Conservation (phyloP, 768 basidiomycete genomes). For the Tylopilus plumbeoviolaceoides region DNA sequence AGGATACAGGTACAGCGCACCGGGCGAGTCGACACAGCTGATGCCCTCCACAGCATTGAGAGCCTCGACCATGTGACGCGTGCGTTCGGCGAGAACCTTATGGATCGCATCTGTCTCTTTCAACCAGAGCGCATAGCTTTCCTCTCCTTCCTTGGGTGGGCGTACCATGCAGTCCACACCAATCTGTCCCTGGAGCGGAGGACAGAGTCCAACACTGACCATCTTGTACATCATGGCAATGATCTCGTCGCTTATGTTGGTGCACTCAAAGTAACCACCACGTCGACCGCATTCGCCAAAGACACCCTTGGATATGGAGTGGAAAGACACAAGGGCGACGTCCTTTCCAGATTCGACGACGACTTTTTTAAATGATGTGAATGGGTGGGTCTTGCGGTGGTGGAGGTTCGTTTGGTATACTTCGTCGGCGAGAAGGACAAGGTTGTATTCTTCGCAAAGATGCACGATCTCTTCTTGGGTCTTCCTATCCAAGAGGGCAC, state of each 20-base stretch:
- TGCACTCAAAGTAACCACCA: constrained; percentile 93
- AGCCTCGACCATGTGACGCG: constrained; percentile 64
- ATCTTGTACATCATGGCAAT: constrained; percentile 95
- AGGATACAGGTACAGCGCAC: too few species aligned
- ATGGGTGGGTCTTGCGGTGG: too few species aligned
- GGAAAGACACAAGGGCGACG: constrained; percentile 89
- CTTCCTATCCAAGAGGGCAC: constrained; percentile 66
- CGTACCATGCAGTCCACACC: constrained; percentile 91
- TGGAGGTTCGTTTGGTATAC: too few species aligned
- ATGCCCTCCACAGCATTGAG: too few species aligned
- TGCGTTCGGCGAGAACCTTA: constrained; percentile 66
- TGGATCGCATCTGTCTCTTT: constrained; percentile 84
- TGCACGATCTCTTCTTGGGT: constrained; percentile 76
- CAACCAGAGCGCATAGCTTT: constrained; percentile 77
- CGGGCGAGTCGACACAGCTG: too few species aligned
- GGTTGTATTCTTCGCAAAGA: constrained; percentile 77
- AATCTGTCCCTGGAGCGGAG: constrained; percentile 87
- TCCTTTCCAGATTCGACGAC: constrained; percentile 50
- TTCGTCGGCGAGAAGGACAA: too few species aligned
- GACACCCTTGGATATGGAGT: constrained; percentile 96
- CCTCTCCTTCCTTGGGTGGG: constrained; percentile 73
- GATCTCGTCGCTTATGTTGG: too few species aligned
- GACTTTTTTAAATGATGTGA: too few species aligned
- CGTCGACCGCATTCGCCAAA: constrained; percentile 96
- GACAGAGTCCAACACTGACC: constrained; percentile 86